Evolutionary conservation across 768 basidiomycete genomes (phyloP).

Genomic region (Russula brevipes): DNA sequence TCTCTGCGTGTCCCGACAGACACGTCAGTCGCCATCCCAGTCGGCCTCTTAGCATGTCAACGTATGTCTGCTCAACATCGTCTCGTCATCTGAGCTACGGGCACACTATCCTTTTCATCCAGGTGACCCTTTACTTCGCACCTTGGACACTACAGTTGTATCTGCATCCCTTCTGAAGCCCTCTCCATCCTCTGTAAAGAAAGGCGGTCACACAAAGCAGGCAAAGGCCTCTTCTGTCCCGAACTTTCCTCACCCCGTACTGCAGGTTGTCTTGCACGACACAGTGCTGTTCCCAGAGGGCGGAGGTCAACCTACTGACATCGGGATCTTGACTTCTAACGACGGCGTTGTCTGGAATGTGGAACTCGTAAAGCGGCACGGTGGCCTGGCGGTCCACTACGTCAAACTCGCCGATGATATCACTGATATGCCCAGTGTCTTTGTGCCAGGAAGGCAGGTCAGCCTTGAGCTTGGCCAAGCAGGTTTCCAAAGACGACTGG

Average conservation of each 20-base stretch:
- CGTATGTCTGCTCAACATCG: constrained; percentile 39
- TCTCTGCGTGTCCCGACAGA: constrained; percentile 52
- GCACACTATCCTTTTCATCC: constrained; percentile 4
- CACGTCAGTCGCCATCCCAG: constrained; percentile 50
- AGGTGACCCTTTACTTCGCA: constrained; percentile 67
- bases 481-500: constrained; percentile 62
- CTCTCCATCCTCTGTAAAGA: constrained; percentile 34
- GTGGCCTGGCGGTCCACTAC: constrained; percentile 73
- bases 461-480: constrained; percentile 49
- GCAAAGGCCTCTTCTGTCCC: constrained; percentile 50
- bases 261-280: constrained; percentile 68
- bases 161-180: constrained; percentile 45
- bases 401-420: constrained; percentile 42
- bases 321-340: constrained; percentile 46
- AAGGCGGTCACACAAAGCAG: constrained; percentile 47
- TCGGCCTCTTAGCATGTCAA: constrained; percentile 77
- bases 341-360: constrained; percentile 54
- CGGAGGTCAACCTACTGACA: constrained; percentile 76
- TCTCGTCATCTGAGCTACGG: background rate
- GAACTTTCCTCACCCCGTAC: constrained; percentile 42
- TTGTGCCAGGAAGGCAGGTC: constrained; percentile 50
- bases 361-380: constrained; percentile 59
- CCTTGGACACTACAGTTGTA: constrained; percentile 54
- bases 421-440: constrained; percentile 42
- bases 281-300: constrained; percentile 81